These are phyloP conservation scores for Fusarium duplospermum DNA, from an alignment of 2,329 filamentous ascomycete species.

Conservation along the genomic window DNA sequence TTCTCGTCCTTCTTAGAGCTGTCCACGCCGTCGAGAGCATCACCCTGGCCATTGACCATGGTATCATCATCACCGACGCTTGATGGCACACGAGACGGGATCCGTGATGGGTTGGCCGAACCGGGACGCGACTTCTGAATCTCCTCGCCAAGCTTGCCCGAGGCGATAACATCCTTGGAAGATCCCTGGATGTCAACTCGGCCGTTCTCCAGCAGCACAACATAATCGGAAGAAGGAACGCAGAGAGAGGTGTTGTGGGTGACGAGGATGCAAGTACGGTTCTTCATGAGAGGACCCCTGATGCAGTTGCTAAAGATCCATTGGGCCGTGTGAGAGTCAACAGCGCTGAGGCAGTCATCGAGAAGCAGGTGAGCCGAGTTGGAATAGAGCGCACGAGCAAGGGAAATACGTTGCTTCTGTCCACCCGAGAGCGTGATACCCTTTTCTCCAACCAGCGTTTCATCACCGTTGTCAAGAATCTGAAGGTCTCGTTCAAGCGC, in stretches of 20 bases:
- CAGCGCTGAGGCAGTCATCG: constrained; percentile 95
- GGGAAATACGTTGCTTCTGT: constrained; percentile 96
- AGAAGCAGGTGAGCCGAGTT: constrained; percentile 90
- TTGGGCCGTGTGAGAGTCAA: constrained; percentile 96
- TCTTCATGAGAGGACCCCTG: constrained; percentile 86
- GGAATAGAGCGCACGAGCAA: constrained; percentile 97
- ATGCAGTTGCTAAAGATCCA: constrained; percentile 98
- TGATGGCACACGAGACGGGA: constrained; percentile 82
- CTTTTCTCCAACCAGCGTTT: constrained; percentile 96
- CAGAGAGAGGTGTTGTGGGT: constrained; percentile 95
- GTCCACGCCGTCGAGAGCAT: constrained; percentile 58
- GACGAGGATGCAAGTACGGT: constrained; percentile 92
- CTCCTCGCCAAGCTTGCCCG: constrained; percentile 91
- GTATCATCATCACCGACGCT: constrained; percentile 76
- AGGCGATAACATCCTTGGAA: constrained; percentile 80
- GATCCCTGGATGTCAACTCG: constrained; percentile 81
- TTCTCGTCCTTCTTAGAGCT: constrained; percentile 59
- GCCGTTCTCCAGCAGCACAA: constrained; percentile 90
- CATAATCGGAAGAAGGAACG: constrained; percentile 81
- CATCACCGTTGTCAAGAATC: constrained; percentile 91
- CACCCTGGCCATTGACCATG: constrained; percentile 62
- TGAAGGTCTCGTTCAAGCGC: constrained; percentile 91
- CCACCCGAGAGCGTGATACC: constrained; percentile 96
- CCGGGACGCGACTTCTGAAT: constrained; percentile 76
- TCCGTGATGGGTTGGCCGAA: constrained; percentile 76